phyloP scores from a whole-genome alignment of 768 basidiomycete genomes.

The Lactarius hengduanensis region DNA sequence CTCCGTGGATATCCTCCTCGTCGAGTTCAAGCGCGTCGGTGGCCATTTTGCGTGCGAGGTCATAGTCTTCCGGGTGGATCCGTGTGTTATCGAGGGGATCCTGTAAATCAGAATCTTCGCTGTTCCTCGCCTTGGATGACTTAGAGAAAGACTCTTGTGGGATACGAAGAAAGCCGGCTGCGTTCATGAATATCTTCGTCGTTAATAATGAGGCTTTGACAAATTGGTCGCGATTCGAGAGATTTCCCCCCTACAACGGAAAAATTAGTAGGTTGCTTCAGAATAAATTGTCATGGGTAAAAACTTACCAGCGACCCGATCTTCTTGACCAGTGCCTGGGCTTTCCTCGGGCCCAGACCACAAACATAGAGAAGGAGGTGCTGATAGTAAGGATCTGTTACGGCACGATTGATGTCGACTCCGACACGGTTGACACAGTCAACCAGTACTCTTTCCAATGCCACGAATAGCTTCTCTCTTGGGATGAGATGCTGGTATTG shows the following conservation, averaged over 20 bases:
- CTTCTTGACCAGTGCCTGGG: conserved; percentile 77
- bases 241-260: conserved; percentile 68
- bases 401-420: conserved; percentile 93
- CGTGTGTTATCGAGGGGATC: conserved; percentile 95
- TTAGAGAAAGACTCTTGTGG: conserved; percentile 65
- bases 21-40: conserved; percentile 96
- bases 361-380: conserved; percentile 86
- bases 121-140: conserved; percentile 55
- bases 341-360: conserved; percentile 94
- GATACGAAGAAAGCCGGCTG: conserved; percentile 88
- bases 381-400: conserved; percentile 85
- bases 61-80: conserved; percentile 97
- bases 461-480: conserved; percentile 73
- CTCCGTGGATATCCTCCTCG: conserved; percentile 91
- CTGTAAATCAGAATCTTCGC: conserved; percentile 65
- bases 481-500: conserved; percentile 86
- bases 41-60: conserved; percentile 97
- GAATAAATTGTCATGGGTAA: neutral
- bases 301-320: conserved; percentile 68
- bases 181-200: conserved; percentile 88
- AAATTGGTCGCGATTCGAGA: conserved; percentile 86
- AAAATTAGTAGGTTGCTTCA: conserved; percentile 13
- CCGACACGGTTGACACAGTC: conserved; percentile 91
- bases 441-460: conserved; percentile 84
- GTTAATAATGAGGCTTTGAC: conserved; percentile 77